Conservation (phyloP, 2,329 filamentous ascomycete species). For the Incumbomyces lentus region DNA sequence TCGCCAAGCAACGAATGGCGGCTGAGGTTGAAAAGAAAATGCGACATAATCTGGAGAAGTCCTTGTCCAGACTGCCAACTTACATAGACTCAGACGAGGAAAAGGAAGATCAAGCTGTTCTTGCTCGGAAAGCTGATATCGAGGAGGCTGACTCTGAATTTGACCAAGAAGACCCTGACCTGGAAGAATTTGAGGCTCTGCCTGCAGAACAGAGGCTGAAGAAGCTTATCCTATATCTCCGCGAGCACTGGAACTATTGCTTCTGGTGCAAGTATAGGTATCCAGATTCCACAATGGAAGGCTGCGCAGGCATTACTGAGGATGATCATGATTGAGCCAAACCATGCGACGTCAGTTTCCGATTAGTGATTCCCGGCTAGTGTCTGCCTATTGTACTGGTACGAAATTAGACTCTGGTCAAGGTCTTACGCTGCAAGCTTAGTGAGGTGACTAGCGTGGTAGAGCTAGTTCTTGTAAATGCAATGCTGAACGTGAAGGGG, state of each 20-base stretch:
- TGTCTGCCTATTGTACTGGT: too few relatives aligned
- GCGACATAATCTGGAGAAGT: conserved; percentile 56
- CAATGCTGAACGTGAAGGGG: too few relatives aligned
- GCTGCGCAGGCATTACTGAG: conserved; percentile 77
- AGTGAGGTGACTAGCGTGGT: too few relatives aligned
- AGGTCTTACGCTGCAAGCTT: too few relatives aligned
- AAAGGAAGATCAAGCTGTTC: conserved; percentile 58
- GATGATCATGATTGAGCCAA: conserved; percentile 59
- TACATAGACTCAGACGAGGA: conserved; percentile 63
- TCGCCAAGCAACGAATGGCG: conserved; percentile 60
- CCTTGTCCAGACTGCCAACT: conserved; percentile 50
- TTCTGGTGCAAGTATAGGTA: conserved; percentile 94
- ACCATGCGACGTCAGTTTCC: too few relatives aligned
- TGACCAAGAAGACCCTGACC: conserved; percentile 68
- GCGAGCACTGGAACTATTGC: conserved; percentile 68
- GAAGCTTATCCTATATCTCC: conserved; percentile 57
- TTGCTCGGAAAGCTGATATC: conserved; percentile 35
- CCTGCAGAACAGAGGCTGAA: conserved; percentile 56
- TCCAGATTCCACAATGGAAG: conserved; percentile 61
- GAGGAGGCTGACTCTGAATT: conserved; percentile 52
- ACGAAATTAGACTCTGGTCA: too few relatives aligned
- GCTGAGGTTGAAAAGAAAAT: conserved; percentile 57
- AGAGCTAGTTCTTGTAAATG: too few relatives aligned
- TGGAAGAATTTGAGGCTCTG: conserved; percentile 68
- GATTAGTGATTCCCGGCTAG: too few relatives aligned